Percentiles rank a stretch among this genome's conserved stretches.
Conservation (phyloP, 164 flowering plant species). For the Brasenia schreberi region DNA sequence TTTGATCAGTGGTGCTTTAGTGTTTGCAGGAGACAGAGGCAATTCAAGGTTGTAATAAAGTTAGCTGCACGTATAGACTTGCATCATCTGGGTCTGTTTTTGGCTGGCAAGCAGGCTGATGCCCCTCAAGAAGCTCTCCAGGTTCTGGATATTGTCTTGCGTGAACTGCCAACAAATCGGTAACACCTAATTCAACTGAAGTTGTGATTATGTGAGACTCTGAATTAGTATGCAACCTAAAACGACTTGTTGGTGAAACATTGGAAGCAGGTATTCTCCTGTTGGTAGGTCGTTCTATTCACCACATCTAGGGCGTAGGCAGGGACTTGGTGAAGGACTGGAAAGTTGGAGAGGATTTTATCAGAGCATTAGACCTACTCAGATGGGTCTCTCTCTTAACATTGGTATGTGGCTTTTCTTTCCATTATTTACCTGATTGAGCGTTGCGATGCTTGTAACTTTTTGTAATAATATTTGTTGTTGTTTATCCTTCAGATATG, state of each 20-base stretch:
- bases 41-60: slow-evolving; percentile 70
- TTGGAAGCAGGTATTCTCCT: slow-evolving; percentile 53
- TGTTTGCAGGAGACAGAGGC: slow-evolving; percentile 55
- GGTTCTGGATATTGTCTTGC: slow-evolving; percentile 89
- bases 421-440: no score
- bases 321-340: slow-evolving; percentile 79
- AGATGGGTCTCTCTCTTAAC: slow-evolving; percentile 91
- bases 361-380: slow-evolving; percentile 95
- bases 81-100: slow-evolving; percentile 73
- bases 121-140: slow-evolving; percentile 98
- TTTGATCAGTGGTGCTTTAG: not conserved
- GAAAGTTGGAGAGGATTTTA: slow-evolving; percentile 98
- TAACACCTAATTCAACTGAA: slow-evolving; percentile 6
- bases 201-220: no score
- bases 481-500: slow-evolving; percentile 43
- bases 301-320: slow-evolving; percentile 68
- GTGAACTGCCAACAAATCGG: slow-evolving; percentile 79
- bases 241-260: no score
- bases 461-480: no score
- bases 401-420: slow-evolving; percentile 34
- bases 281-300: slow-evolving; percentile 89
- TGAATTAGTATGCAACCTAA: no score
- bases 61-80: slow-evolving; percentile 84
- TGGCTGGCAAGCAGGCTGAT: slow-evolving; percentile 84
- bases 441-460: no score